Base-by-base conservation (phyloP, 2,329 filamentous ascomycete species). In the Colletotrichum simmondsii region DNA sequence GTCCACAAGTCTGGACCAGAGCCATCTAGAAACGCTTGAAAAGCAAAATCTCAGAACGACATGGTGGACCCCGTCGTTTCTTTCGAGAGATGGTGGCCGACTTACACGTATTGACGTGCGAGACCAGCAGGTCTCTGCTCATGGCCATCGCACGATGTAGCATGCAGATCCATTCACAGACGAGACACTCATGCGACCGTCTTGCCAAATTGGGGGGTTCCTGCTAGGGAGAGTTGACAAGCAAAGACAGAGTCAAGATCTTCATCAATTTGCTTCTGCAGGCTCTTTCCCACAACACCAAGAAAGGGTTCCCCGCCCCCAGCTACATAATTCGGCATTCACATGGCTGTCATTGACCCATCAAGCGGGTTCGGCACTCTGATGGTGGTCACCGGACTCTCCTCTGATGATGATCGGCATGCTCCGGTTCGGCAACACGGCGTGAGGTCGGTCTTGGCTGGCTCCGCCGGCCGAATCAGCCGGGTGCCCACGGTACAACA, bases 321-420 rank as follows among this genome's bases (percentile, higher is more conserved):
- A 49, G 19, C 42, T 49, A 49, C 42, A 19, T 22, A 10, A 22
- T 22, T 49, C 42, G 10, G 42, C 19, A 61, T 61, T 46, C 59
- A 22, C 4, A 30, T 22, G 26, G 14, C 28, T 14, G 52, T 12
- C 8, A 10, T 10, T 19, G 8, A 10, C 22, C 42, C 42, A n/a
- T 30, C 6, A 19, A 26, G 24, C 42, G 46, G 26, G 4, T 32
- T 60, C 56, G 28, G 42, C 32, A 26, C 22, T 30, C 8, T 53
- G 52, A 22, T 6, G 49, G 42, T 26, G 53, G 53, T 56, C 37
- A 35, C 30, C 66, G 65, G 65, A 28, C 42, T 35, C 19, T 35
- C 60, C 60, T 49, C 42, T 72, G 54, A 70, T 72, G 70, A 63
- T 22, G 65, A 70, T 70, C 70, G 70, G 70, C 66, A 69, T 35